Evolutionary conservation across 345 rosid genomes (phyloP), one percentile per base, ranked within the genome.

Genomic region (Murraya paniculata): DNA sequence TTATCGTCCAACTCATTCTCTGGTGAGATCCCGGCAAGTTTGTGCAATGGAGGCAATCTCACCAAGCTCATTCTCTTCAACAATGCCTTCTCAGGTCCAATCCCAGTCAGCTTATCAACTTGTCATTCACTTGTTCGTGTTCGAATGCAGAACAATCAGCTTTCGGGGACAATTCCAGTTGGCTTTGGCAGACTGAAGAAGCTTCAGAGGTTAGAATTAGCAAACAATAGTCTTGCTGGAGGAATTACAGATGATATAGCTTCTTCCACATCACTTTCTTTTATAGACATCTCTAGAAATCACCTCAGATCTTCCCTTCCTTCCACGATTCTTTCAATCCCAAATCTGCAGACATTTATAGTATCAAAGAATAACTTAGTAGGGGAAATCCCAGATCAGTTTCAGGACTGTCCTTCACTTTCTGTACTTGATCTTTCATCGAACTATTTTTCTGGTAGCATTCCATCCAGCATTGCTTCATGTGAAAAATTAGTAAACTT

Each of bases 331-430:
- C 90, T 95, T 74, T 89, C 99, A 9, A 88, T 92, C 39, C 90
- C 92, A 31, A 95, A 81, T 55, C 92, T 93, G 0, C 97, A 95
- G 50, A 85, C 84, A 55, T 93, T 95, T 68, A 76, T 88, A 18
- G 91, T 89, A 65, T 83, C 97, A 13, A 88, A 81, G 33, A 95
- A 93, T 56, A 81, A 82, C 41, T 78, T 95, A 61, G 81, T 77
- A 67, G 99, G 98, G n/a, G 93, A 91, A 81, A 74, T 95, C 71
- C 99, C 99, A 0, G 94, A 90, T 57, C 94, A 88, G 75, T 93
- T 93, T 83, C 99, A 95, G 84, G 99, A 91, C 79, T 91, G 94
- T 77, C 98, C 98, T 82, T 84, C 96, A 3, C 98, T 95, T 61
- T 85, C 93, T 6, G 84, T 77, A 73, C 92, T 95, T 64, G 99